Evolutionary conservation across 768 basidiomycete species (phyloP).

Genomic region (Glaciozyma martinii): DNA sequence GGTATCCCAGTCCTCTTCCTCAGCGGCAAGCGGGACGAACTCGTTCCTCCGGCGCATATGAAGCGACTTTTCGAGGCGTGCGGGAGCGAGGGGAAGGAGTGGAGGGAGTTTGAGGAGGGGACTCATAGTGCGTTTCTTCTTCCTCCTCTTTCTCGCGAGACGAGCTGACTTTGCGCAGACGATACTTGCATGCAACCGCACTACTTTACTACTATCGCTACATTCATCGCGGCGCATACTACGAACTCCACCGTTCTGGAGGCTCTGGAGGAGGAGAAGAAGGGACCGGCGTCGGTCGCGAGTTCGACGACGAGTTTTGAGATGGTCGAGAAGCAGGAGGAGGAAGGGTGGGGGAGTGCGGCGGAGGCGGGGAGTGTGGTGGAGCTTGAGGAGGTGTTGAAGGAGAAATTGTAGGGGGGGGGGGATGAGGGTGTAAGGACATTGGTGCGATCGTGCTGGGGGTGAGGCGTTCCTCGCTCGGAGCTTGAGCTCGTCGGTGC

Average conservation of each 20-base stretch:
- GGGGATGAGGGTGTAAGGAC: too few relatives aligned
- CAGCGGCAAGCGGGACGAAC: slow-evolving; percentile 60
- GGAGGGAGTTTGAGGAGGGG: slow-evolving; percentile 41
- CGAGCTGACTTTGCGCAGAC: slow-evolving; percentile 25
- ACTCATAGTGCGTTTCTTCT: slow-evolving; percentile 22
- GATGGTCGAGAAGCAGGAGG: not conserved
- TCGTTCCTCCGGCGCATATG: slow-evolving; percentile 73
- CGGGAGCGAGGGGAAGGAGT: slow-evolving; percentile 34
- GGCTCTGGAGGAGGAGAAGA: not conserved
- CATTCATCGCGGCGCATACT: slow-evolving; percentile 13
- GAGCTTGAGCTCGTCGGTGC: too few relatives aligned
- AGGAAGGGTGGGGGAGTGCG: not conserved
- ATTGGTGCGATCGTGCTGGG: too few relatives aligned
- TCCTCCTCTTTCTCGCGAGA: not conserved
- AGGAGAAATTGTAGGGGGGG: too few relatives aligned
- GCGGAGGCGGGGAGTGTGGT: too few relatives aligned
- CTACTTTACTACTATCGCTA: slow-evolving; percentile 35
- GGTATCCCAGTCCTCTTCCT: slow-evolving; percentile 64
- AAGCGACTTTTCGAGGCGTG: slow-evolving; percentile 40
- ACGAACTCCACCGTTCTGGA: not conserved
- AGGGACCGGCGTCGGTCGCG: not conserved
- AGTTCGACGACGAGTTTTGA: too few relatives aligned
- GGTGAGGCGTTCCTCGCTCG: too few relatives aligned
- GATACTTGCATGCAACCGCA: slow-evolving; percentile 41
- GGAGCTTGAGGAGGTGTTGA: too few relatives aligned